Percentiles rank a stretch among this genome's conserved stretches.
Conservation (phyloP, 129 eudicot genomes). For the Silybum marianum region DNA sequence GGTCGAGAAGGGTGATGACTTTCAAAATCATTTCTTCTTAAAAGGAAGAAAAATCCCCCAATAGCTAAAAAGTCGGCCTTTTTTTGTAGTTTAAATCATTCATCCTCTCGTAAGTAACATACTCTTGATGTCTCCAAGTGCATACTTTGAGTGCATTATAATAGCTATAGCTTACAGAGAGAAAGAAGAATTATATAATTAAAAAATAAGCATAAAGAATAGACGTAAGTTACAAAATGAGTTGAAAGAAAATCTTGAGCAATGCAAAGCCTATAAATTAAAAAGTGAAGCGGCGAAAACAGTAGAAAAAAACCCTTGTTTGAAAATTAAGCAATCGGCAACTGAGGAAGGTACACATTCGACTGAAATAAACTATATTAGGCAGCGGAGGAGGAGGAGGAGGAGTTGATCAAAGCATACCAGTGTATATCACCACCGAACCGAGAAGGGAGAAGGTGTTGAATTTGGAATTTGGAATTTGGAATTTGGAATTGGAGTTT, state of each 20-base stretch:
- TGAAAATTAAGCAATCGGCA: not conserved
- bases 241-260: not conserved
- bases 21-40: no score
- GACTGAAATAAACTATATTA: not conserved
- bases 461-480: not conserved
- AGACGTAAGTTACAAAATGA: not conserved
- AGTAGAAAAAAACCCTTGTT: not conserved
- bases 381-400: not conserved
- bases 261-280: not conserved
- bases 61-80: not conserved
- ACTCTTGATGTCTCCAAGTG: not conserved
- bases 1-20: no score
- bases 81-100: not conserved
- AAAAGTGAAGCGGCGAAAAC: not conserved
- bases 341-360: not conserved
- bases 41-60: no score
- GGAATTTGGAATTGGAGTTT: not conserved
- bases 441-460: conserved; percentile 4
- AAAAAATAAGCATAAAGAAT: not conserved
- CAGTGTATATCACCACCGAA: conserved; percentile 5
- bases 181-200: not conserved
- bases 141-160: not conserved
- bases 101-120: not conserved
- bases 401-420: conserved; percentile 2
- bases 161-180: not conserved